phyloP scores from a whole-genome alignment of 2,329 filamentous ascomycete species.

The Apiospora rasikravindrae region DNA sequence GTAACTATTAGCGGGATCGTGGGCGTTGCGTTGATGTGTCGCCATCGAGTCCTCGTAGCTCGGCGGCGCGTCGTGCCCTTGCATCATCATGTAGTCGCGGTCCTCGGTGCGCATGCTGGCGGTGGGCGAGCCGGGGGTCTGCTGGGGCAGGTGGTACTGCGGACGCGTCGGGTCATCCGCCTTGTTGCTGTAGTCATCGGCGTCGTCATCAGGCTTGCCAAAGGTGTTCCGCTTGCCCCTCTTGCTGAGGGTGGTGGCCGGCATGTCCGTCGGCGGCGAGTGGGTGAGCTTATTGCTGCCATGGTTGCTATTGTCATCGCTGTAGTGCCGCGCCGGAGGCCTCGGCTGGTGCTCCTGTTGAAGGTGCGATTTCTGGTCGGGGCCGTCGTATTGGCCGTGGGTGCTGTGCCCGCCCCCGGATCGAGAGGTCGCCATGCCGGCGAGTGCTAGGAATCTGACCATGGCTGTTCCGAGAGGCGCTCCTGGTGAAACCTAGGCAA shows the following conservation, averaged over 20 bases:
- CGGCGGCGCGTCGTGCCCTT: neutral
- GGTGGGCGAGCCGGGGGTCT: neutral
- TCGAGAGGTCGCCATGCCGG: neutral
- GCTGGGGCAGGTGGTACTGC: neutral
- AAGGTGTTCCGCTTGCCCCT: neutral
- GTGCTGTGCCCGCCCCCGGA: neutral
- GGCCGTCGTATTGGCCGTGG: neutral
- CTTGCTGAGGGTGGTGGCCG: neutral
- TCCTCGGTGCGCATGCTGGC: neutral
- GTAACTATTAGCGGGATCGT: too few species aligned
- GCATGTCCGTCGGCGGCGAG: neutral
- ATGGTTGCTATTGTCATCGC: neutral
- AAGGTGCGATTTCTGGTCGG: too few species aligned
- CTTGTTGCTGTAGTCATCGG: neutral
- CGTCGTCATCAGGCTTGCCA: neutral
- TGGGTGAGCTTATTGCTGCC: too few species aligned
- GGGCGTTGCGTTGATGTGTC: neutral
- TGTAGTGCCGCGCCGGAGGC: neutral
- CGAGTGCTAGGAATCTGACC: neutral
- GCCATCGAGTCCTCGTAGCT: neutral
- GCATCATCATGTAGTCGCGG: neutral
- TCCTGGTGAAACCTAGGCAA: too few species aligned
- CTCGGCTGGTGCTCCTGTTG: neutral
- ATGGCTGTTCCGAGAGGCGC: neutral
- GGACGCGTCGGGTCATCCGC: neutral